Percentiles rank a stretch among this genome's conserved stretches.
Conservation (phyloP, 192 early-diverging fungal genomes). For the Gaertneriomyces sp. region DNA sequence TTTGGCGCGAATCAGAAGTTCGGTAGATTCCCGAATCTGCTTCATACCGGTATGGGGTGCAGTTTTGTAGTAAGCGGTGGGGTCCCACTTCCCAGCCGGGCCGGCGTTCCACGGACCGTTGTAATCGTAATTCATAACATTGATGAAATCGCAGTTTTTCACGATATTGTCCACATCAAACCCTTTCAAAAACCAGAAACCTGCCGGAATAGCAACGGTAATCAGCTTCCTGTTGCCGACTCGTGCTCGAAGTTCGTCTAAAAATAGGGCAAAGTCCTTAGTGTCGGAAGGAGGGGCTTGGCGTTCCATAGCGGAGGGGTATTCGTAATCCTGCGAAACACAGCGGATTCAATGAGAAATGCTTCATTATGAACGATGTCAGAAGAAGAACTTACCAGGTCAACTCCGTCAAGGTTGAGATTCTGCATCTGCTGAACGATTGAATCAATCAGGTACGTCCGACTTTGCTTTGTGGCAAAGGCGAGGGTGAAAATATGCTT, state of each 20-base stretch:
- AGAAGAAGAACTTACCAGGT: conserved; percentile 35
- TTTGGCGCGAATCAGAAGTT: conserved; percentile 55
- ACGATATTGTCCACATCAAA: conserved; percentile 35
- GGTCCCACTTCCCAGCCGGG: conserved; percentile 5
- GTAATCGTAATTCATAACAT: conserved; percentile 69
- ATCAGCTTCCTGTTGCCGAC: conserved; percentile 55
- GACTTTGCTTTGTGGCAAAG: neutral
- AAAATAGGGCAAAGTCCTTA: conserved; percentile 56
- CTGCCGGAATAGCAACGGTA: conserved; percentile 60
- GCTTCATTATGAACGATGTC: no score
- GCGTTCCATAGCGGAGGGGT: conserved; percentile 62
- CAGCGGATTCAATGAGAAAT: no score
- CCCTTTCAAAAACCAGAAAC: conserved; percentile 46
- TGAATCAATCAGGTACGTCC: neutral
- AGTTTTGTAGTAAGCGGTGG: conserved; percentile 10
- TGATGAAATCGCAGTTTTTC: conserved; percentile 56
- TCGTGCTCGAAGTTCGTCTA: conserved; percentile 53
- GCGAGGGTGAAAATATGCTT: neutral
- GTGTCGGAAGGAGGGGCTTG: conserved; percentile 59
- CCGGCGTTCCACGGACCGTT: conserved; percentile 56
- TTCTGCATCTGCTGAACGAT: neutral
- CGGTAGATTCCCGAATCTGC: conserved; percentile 36
- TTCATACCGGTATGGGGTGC: conserved; percentile 40
- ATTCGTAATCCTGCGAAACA: conserved; percentile 57
- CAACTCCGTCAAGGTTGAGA: conserved; percentile 61